Base-by-base conservation (phyloP, 2,329 filamentous ascomycete genomes). In the Pestalotiopsis fici region DNA sequence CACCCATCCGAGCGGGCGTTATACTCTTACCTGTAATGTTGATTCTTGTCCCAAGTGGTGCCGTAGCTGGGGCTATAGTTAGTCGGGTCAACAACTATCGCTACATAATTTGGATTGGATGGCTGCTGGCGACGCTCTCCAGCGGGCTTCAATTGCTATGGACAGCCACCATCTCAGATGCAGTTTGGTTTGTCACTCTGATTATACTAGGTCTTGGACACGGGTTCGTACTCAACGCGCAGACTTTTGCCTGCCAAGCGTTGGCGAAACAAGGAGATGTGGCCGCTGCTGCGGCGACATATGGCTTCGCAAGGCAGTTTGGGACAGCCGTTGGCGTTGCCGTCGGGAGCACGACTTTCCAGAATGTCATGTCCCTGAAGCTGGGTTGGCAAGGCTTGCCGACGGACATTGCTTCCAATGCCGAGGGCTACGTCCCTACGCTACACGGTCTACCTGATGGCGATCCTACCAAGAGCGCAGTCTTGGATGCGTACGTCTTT, bases 181-280 rank as follows among this genome's bases (percentile, higher is more conserved):
- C 62, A 0, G 70, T 72, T 0, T 71, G 70, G 66, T 65, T 70
- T 11, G 59, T 67, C 2, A 66, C 70, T 6, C 65, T 72, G 3
- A 64, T 70, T 9, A 68, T 70, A 13, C 65, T 69, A 15, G 71
- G 71, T 9, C 28, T 73, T 2, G 71, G 71, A 3, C 70, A 73
- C 59, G 71, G 71, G 21, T 65, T 70, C 50, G 69, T 73, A 11
- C 66, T 73, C 28, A 73, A 73, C 15, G 70, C 71, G 23, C 71
- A 73, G 67, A 73, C 68, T 2, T 73, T 73, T n/a, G 68, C 70
- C 9, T 72, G 70, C 7, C 70, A 71, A 31, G 71, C 71, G 2
- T 66, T 72, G 23, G 70, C 67, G 2, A 65, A 63, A 21, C 66
- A 64, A 1, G 66, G 66, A 23, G 64, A 68, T 35, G 31, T 68